phyloP scores from a whole-genome alignment of 2,329 filamentous ascomycete species.

The Phialophora chinensis region DNA sequence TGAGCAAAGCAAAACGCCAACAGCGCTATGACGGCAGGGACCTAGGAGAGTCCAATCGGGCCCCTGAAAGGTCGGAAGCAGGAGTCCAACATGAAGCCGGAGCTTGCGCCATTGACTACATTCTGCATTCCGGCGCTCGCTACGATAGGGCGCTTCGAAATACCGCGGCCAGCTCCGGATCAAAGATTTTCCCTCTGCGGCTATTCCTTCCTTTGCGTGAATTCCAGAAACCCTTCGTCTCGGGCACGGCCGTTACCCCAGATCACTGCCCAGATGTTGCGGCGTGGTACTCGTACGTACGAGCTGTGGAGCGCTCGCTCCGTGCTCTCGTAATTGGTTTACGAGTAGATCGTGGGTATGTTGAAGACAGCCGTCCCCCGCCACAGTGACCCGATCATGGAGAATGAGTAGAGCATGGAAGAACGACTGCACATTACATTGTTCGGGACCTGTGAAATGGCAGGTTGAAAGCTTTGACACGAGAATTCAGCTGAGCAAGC shows the following conservation, averaged over 20 bases:
- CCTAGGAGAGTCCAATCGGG: constrained; percentile 21
- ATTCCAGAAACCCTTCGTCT: not conserved
- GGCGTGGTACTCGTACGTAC: not conserved
- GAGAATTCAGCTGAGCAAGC: not conserved
- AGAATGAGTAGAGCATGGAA: not conserved
- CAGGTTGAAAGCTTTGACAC: not conserved
- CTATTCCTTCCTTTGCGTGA: constrained; percentile 12
- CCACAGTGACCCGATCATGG: not conserved
- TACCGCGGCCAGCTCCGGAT: constrained; percentile 16
- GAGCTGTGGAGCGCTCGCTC: too few species aligned
- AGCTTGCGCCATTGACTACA: constrained; percentile 22
- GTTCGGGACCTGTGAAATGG: not conserved
- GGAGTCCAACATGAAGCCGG: constrained; percentile 16
- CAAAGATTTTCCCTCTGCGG: constrained; percentile 28
- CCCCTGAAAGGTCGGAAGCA: constrained; percentile 13
- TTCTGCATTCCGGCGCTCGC: not conserved
- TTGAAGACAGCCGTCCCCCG: not conserved
- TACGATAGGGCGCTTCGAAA: not conserved
- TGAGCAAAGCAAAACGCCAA: constrained; percentile 16
- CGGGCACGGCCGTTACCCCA: constrained; percentile 9
- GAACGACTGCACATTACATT: not conserved
- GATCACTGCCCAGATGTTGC: not conserved
- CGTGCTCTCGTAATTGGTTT: too few species aligned
- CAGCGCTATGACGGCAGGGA: constrained; percentile 4
- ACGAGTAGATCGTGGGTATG: not conserved